Conservation (phyloP, 169 alveolate genomes). For the Eimeria acervulina region DNA sequence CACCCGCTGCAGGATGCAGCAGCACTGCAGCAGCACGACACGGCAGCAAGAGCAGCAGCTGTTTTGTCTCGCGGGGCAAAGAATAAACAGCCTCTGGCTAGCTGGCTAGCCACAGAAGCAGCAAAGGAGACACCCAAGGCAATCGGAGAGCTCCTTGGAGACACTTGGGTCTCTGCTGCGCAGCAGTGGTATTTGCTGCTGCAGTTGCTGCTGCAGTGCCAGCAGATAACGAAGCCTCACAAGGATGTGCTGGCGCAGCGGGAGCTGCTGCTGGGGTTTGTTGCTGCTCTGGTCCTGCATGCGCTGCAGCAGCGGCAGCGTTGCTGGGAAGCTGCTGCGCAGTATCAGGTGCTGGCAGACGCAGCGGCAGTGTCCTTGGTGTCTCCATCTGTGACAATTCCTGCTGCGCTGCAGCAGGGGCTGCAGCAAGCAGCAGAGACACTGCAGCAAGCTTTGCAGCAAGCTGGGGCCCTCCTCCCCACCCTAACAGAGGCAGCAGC, state of each 20-base stretch:
- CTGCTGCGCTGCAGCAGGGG: background rate
- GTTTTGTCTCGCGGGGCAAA: background rate
- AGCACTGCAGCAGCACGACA: slow-evolving; percentile 70
- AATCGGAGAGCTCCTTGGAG: slow-evolving; percentile 55
- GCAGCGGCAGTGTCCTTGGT: slow-evolving; percentile 31
- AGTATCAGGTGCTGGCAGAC: slow-evolving; percentile 52
- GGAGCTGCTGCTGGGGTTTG: slow-evolving; percentile 51
- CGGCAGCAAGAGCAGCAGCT: slow-evolving; percentile 59
- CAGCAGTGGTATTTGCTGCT: slow-evolving; percentile 79
- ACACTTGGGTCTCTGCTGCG: slow-evolving; percentile 77
- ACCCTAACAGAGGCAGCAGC: slow-evolving; percentile 39
- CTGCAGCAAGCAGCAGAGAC: slow-evolving; percentile 64
- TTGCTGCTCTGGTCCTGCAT: slow-evolving; percentile 79
- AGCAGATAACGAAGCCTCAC: slow-evolving; percentile 52
- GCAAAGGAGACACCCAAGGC: background rate
- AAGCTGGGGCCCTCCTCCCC: slow-evolving; percentile 63
- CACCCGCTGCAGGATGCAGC: slow-evolving; percentile 80
- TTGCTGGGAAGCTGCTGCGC: slow-evolving; percentile 79
- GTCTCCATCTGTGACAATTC: slow-evolving; percentile 47
- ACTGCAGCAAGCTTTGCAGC: slow-evolving; percentile 58
- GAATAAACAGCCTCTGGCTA: background rate
- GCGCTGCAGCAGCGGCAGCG: slow-evolving; percentile 81
- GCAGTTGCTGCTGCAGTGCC: slow-evolving; percentile 76
- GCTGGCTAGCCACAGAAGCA: background rate
- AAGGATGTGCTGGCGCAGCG: slow-evolving; percentile 62